Evolutionary conservation across 306 rosid species (phyloP).

Genomic region (Prunus dulcis): DNA sequence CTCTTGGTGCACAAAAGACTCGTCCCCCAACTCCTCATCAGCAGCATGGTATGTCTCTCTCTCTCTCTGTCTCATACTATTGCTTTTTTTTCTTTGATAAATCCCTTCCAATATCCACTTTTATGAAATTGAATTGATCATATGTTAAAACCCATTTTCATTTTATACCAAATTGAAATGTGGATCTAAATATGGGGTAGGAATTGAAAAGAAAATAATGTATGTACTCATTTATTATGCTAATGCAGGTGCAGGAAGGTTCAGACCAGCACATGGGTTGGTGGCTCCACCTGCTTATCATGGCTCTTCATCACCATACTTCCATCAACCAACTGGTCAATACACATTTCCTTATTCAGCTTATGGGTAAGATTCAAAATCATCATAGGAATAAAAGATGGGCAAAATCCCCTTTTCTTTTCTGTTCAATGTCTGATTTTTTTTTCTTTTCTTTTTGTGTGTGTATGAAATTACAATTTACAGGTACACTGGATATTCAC

Average conservation of each 20-base stretch:
- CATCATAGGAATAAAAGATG: neutral
- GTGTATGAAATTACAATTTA: conserved; percentile 15
- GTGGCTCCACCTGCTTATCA: conserved; percentile 62
- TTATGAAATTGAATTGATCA: neutral
- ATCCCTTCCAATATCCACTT: neutral
- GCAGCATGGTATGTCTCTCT: conserved; percentile 47
- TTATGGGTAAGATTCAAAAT: conserved; percentile 56
- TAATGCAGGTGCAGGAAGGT: conserved; percentile 51
- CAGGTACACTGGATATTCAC: conserved; percentile 85
- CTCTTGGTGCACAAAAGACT: conserved; percentile 84
- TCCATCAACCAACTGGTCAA: conserved; percentile 68
- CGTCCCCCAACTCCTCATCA: conserved; percentile 64
- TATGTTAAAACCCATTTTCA: neutral
- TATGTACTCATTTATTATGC: neutral
- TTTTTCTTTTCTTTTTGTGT: neutral
- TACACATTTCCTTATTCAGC: conserved; percentile 77
- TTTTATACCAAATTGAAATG: neutral
- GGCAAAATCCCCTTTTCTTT: neutral
- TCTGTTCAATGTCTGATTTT: neutral
- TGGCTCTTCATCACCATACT: conserved; percentile 61
- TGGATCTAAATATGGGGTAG: conserved; percentile 15
- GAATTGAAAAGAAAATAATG: neutral
- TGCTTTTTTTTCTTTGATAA: conserved; percentile 10
- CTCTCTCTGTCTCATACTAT: neutral
- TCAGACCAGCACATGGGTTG: conserved; percentile 60